A percentile compares a stretch with the other conserved stretches of the same genome.
These are phyloP conservation scores for Polytrichum formosum DNA, from an alignment of 225 moss, liverwort and hornwort genomes.

Conservation along the genomic window DNA sequence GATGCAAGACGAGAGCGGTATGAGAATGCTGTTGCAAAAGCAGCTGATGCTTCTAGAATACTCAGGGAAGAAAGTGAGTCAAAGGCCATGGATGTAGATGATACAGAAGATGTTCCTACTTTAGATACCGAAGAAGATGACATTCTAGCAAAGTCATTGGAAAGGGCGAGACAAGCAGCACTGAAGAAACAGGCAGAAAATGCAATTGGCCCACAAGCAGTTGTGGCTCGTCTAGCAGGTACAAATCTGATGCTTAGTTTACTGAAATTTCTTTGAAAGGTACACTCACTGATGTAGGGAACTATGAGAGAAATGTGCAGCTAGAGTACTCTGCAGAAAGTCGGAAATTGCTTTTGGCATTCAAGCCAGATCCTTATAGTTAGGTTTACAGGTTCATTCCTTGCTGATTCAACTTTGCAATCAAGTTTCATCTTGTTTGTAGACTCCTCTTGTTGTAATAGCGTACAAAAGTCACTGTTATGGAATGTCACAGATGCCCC, in stretches of 20 bases:
- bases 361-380: too few species aligned
- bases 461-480: too few species aligned
- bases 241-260: not conserved
- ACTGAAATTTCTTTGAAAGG: too few species aligned
- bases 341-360: too few species aligned
- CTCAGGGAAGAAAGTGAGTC: conserved; percentile 55
- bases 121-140: conserved; percentile 85
- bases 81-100: conserved; percentile 74
- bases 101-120: conserved; percentile 25
- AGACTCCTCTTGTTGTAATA: too few species aligned
- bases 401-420: too few species aligned
- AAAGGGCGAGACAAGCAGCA: conserved; percentile 84
- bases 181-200: conserved; percentile 68
- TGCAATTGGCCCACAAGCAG: conserved; percentile 56
- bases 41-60: conserved; percentile 82
- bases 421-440: too few species aligned
- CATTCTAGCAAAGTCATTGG: conserved; percentile 63
- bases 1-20: conserved; percentile 78
- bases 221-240: conserved; percentile 70
- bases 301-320: too few species aligned
- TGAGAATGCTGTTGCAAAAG: conserved; percentile 81
- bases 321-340: too few species aligned
- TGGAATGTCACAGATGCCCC: too few species aligned
- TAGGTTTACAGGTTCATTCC: too few species aligned
- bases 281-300: too few species aligned